Conservation (phyloP, 257 asterid genomes). For the Pogostemon cablin region DNA sequence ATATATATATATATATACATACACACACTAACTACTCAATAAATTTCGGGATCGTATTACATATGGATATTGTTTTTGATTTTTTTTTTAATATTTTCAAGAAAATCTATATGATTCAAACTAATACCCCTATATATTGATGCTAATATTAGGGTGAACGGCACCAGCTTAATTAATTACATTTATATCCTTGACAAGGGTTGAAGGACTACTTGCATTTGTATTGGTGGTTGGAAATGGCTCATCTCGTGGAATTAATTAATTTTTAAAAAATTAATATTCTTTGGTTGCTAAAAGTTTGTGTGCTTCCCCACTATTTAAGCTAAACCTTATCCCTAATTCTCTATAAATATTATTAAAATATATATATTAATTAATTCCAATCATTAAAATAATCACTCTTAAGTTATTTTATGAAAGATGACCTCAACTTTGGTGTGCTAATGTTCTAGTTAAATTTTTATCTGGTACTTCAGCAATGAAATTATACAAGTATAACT, state of each 20-base stretch:
- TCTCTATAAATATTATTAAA: too few relatives aligned
- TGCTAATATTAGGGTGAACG: neutral
- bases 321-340: constrained; percentile 13
- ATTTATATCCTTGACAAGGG: neutral
- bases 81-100: neutral
- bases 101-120: neutral
- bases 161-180: neutral
- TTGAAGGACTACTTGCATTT: constrained; percentile 10
- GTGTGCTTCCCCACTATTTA: constrained; percentile 36
- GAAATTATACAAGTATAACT: too few relatives aligned
- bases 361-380: too few relatives aligned
- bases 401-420: too few relatives aligned
- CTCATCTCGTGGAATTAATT: constrained; percentile 14
- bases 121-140: neutral
- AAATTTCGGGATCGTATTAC: too few relatives aligned
- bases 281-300: constrained; percentile 28
- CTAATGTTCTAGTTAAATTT: too few relatives aligned
- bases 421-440: too few relatives aligned
- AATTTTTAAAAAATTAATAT: constrained; percentile 1
- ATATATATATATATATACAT: too few relatives aligned
- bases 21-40: too few relatives aligned
- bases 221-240: constrained; percentile 34
- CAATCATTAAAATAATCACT: too few relatives aligned
- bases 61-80: too few relatives aligned
- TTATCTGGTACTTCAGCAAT: too few relatives aligned